Conservation (phyloP, 176 grass and related monocot genomes). For the Rhynchospora pubera region DNA sequence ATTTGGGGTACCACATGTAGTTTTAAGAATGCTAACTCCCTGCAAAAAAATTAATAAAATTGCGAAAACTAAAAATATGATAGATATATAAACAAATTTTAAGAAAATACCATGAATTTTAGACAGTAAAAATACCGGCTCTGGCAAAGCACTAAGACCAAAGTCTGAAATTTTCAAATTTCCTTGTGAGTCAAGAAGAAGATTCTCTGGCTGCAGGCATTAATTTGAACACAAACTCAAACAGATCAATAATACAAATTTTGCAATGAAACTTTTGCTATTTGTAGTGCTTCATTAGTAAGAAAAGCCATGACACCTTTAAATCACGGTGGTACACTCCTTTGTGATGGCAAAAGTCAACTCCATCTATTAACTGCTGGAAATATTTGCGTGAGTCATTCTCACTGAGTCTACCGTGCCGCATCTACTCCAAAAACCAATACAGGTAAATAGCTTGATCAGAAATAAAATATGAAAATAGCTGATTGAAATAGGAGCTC, state of each 20-base stretch:
- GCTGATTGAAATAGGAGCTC: constrained; percentile 26
- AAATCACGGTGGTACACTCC: constrained; percentile 94
- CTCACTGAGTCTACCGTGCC: constrained; percentile 75
- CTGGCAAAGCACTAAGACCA: constrained; percentile 89
- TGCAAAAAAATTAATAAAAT: constrained; percentile 35
- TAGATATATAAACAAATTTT: neutral
- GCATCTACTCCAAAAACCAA: constrained; percentile 44
- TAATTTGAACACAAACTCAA: neutral
- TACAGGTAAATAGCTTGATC: constrained; percentile 22
- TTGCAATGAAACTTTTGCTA: neutral
- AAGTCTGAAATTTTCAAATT: constrained; percentile 99
- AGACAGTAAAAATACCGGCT: constrained; percentile 43
- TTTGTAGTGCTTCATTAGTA: neutral
- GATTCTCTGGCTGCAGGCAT: constrained; percentile 88
- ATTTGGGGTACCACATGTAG: constrained; percentile 97
- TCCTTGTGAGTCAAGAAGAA: constrained; percentile 93
- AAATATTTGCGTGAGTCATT: constrained; percentile 83
- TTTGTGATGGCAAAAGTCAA: constrained; percentile 87
- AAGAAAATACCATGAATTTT: neutral
- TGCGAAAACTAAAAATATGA: neutral
- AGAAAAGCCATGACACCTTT: constrained; percentile 47
- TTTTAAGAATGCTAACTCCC: constrained; percentile 58
- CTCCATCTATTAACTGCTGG: constrained; percentile 96
- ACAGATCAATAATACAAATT: constrained; percentile 21
- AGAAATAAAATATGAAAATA: constrained; percentile 10